These are phyloP conservation scores for Populus nigra DNA, from an alignment of 345 rosid genomes.

Conservation along the genomic window DNA sequence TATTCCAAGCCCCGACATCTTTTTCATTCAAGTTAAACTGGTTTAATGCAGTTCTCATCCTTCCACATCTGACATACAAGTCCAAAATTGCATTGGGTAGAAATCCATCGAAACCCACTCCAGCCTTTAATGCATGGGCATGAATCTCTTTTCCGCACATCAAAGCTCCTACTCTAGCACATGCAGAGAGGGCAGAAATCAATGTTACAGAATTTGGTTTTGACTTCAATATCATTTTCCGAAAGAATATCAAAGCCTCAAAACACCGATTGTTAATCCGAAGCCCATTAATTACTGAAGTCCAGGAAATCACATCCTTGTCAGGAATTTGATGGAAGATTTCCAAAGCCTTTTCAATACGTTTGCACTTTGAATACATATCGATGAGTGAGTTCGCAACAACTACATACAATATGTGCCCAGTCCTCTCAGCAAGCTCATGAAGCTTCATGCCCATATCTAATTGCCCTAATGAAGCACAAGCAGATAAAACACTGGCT, in stretches of 20 bases:
- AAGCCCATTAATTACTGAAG: conserved; percentile 28
- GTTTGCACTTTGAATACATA: conserved; percentile 36
- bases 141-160: conserved; percentile 35
- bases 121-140: conserved; percentile 23
- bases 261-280: conserved; percentile 23
- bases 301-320: conserved; percentile 34
- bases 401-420: conserved; percentile 15
- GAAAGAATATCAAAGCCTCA: conserved; percentile 27
- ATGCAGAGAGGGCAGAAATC: conserved; percentile 23
- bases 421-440: conserved; percentile 25
- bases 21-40: conserved; percentile 22
- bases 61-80: conserved; percentile 36
- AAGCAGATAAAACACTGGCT: conserved; percentile 29
- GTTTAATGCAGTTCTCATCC: conserved; percentile 21
- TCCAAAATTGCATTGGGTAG: conserved; percentile 32
- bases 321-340: conserved; percentile 24
- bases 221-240: conserved; percentile 14
- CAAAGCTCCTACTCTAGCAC: conserved; percentile 36
- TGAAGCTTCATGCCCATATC: conserved; percentile 33
- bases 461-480: conserved; percentile 23
- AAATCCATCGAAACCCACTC: conserved; percentile 25
- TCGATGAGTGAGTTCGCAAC: conserved; percentile 33
- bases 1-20: conserved; percentile 35
- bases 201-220: conserved; percentile 33
- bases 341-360: conserved; percentile 31